Evolutionary conservation across 1,284 basidiomycete genomes (phyloP).

Genomic region (Lignosus rhinocerotis): DNA sequence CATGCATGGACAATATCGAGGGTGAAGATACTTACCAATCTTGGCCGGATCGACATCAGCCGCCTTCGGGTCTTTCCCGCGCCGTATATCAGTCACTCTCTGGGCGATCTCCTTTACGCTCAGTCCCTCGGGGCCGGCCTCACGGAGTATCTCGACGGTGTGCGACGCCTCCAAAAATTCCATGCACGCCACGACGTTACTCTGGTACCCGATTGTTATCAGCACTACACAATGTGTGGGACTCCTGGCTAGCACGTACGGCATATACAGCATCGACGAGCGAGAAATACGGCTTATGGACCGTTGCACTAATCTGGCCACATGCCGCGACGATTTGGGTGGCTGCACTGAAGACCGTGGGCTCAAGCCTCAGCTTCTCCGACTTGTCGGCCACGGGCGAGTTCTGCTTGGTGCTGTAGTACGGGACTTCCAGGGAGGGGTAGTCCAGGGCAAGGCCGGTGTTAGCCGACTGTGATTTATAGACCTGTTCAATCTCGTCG

Average conservation of each 20-base stretch:
- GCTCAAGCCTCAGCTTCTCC: not conserved
- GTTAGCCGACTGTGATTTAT: not conserved
- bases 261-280: not conserved
- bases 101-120: not conserved
- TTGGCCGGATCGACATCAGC: no score
- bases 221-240: no score
- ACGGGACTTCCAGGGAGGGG: constrained; percentile 55
- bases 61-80: no score
- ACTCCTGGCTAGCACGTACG: not conserved
- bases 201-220: no score
- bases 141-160: not conserved
- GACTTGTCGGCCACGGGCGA: not conserved
- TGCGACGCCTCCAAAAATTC: not conserved
- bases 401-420: constrained; percentile 38
- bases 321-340: not conserved
- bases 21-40: no score
- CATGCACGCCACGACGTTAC: not conserved
- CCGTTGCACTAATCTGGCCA: not conserved
- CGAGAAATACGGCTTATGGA: not conserved
- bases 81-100: no score
- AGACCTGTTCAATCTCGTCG: constrained; percentile 40
- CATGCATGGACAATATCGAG: no score
- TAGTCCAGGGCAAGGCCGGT: constrained; percentile 46
- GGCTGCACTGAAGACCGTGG: not conserved
- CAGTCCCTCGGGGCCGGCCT: not conserved